Evolutionary conservation across 768 basidiomycete species (phyloP), one percentile per base, ranked within the genome.

Genomic region (Tremella mesenterica): DNA sequence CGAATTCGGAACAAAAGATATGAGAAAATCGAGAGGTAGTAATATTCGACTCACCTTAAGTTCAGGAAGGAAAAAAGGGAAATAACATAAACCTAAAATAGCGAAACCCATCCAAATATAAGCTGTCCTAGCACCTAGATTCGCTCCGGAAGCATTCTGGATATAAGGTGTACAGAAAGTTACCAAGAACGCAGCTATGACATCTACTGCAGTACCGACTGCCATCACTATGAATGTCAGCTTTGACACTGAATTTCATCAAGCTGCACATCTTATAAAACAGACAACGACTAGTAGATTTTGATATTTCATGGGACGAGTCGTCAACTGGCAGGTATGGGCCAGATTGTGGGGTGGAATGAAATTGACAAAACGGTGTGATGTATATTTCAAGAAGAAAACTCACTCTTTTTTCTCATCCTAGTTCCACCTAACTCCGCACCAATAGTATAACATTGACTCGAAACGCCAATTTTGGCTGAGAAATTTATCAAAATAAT

Each of bases 391-490:
- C 33, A 36, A 36, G 33, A 10, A 36, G 33, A 36, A 36, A 28
- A 56, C 54, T 45, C 16, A 45, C 50, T 50, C 47, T 61, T 61
- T 48, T 58, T 61, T 29, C 60, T 26, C 60, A 61, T 61, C 14
- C 53, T 27, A 6, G 50, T 45, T 13, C 60, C 60, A n/a, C 60
- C 60, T n/a, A 61, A 46, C 50, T 61, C 60, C 18, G 49, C 28
- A 2, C 48, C 44, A 20, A 58, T 41, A 27, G 58, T 21, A 54
- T 47, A 57, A 9, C 36, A 58, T 26, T 53, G 56, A 13, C 41
- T 53, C 4, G 56, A 51, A 21, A 48, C 53, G 13, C 51, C 51
- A 21, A 58, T 41, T 30, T 58, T 58, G 34, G 56, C 53, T 7
- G 56, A 58, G 29, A 39, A 58, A 41, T 53, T 50, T 45, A 58